Evolutionary conservation across 495 filamentous ascomycete species (phyloP).

Genomic region (Podospora comata): DNA sequence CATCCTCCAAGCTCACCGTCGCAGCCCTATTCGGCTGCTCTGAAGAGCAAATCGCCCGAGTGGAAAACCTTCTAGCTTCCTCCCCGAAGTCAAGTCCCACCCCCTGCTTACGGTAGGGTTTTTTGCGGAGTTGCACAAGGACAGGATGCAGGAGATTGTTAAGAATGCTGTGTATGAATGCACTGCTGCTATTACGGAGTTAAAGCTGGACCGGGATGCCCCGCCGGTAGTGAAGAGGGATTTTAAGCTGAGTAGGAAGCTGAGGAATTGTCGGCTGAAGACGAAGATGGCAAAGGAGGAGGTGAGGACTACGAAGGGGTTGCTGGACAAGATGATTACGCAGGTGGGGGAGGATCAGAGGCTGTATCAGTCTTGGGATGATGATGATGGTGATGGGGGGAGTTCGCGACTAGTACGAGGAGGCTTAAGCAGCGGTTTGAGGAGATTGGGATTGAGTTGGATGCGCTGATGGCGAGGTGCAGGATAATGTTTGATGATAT

Average conservation of each 20-base stretch:
- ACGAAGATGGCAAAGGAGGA: slow-evolving; percentile 12
- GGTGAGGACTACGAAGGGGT: not conserved
- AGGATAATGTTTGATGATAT: slow-evolving; percentile 8
- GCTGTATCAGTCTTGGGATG: too few species aligned
- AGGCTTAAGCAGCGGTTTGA: slow-evolving; percentile 12
- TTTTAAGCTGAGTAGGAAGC: not conserved
- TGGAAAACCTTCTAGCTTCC: not conserved
- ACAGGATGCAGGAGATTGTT: slow-evolving; percentile 11
- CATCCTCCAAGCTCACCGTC: not conserved
- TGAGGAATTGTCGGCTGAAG: not conserved
- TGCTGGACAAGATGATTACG: slow-evolving; percentile 11
- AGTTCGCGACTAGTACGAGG: not conserved
- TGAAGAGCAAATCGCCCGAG: not conserved
- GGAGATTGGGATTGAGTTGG: slow-evolving; percentile 16
- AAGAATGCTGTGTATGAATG: not conserved
- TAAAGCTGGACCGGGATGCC: not conserved
- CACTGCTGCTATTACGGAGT: not conserved
- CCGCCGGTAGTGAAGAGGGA: not conserved
- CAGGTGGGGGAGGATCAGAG: not conserved
- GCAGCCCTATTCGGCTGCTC: not conserved
- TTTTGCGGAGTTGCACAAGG: slow-evolving; percentile 21
- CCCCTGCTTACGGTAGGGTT: slow-evolving; percentile 19
- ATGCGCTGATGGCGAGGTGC: slow-evolving; percentile 14
- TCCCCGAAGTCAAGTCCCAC: slow-evolving; percentile 18
- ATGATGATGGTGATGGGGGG: not conserved